phyloP scores from a whole-genome alignment of 345 rosid species.

The Camelina laxa region DNA sequence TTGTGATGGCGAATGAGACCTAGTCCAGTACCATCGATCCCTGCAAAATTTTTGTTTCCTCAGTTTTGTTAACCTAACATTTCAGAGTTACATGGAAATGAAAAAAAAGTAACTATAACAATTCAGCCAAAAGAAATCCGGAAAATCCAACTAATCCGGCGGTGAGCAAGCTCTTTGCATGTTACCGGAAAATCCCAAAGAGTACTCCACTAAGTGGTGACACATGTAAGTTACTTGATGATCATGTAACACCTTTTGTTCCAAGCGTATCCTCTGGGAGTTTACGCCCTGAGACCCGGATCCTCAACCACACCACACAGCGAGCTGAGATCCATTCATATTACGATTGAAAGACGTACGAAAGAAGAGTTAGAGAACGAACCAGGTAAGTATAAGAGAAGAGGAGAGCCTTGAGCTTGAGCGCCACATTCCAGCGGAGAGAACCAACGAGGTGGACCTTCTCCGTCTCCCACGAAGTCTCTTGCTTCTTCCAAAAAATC shows the following conservation, averaged over 20 bases:
- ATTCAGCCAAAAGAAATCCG: not conserved
- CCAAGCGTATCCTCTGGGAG: not conserved
- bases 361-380: conserved; percentile 11
- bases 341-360: not conserved
- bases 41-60: conserved; percentile 45
- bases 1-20: conserved; percentile 68
- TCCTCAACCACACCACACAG: not conserved
- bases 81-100: not conserved
- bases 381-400: conserved; percentile 65
- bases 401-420: conserved; percentile 48
- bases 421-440: conserved; percentile 56
- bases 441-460: conserved; percentile 77
- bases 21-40: conserved; percentile 82
- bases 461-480: conserved; percentile 47
- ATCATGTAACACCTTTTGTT: not conserved
- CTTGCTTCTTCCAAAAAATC: conserved; percentile 53
- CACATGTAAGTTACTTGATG: not conserved
- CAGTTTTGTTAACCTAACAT: conserved; percentile 7
- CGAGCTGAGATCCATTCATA: not conserved
- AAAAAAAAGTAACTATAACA: not conserved
- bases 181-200: not conserved
- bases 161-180: not conserved
- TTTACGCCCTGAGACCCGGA: not conserved
- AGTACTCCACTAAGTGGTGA: not conserved
- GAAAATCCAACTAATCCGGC: not conserved